Base-by-base conservation (phyloP, 495 filamentous ascomycete genomes). In the Margaritispora aquatica region DNA sequence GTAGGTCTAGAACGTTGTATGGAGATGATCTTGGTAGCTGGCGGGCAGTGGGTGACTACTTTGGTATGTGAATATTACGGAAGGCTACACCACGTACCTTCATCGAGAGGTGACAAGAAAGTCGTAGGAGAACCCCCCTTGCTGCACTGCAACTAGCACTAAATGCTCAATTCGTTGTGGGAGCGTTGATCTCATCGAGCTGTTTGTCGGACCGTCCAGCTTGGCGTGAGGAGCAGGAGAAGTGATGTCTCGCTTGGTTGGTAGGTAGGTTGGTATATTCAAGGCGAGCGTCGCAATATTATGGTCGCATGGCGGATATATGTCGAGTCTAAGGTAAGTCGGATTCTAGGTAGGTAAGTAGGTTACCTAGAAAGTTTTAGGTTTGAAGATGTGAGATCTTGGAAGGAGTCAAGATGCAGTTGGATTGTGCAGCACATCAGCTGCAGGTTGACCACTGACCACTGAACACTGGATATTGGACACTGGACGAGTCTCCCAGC, bases 41-140 rank as follows among this genome's bases (percentile, higher is more conserved):
- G 3, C 20, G 13, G 5, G 26, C 23, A 49, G 1, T 17, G 34
- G 34, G 58, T 49, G 29, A 48, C 41, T 22, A 51, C n/a, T n/a
- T n/a, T n/a, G n/a, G n/a, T n/a, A n/a, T n/a, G n/a, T n/a, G 46
- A 34, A 13, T 5, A 23, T 21, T 51, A 11, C 26, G 26, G 54
- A 55, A 54, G 29, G 54, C 52, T 54, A 64, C 65, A 52, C n/a
- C n/a, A n/a, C n/a, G n/a, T 64, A 67, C 65, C 65, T 64, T 67
- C 65, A 67, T 67, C 47, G 59, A 49, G 44, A 59, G 48, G 27
- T 36, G 46, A 9, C 31, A 44, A 46, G 29, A 44, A 17, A 53
- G 24, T 56, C 51, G 49, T 48, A 61, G 54, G 60, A 60, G 57
- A 57, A 57, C 21, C 54, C 65, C 65, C 65, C 65, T 67, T 64